Base-by-base conservation (phyloP, 768 basidiomycete species). In the Tulasnella sp. region DNA sequence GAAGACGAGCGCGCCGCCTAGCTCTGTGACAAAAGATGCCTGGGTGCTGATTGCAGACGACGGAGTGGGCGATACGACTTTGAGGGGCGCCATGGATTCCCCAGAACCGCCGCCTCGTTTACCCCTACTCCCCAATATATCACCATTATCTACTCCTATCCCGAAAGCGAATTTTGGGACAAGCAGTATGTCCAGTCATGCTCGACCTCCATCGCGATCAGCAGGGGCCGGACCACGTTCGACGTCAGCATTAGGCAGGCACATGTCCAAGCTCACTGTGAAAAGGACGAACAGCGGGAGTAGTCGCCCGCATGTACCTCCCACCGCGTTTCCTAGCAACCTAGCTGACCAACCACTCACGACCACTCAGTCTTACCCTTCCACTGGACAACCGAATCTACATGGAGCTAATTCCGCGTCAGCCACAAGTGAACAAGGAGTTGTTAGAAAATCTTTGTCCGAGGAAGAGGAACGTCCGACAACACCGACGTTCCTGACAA, bases 21-120 rank as follows among this genome's bases (percentile, higher is more conserved):
- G 34, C 34, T 38, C 34, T 38, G 15, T 15, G 5, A 15, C 15
- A 5, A 43, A 56, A 42, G 54, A 56, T 4, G 25, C 54, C 8
- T 56, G 54, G 54, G 54, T 56, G 11, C 41, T 56, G 54, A 43
- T 56, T 42, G 54, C 54, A 12, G 54, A 56, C 17, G 54, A 56
- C 19, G 54, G 54, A 5, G 54, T 15, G 25, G 54, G 38, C 4
- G 44, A 56, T 12, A 56, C 43, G 21, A 56, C 54, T 19, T 27
- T 56, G 22, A 19, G 42, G 22, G 34, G 34, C 7, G 25, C 41
- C 21, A 27, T 34, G n/a, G 52, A 53, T 22, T 56, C 54, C 19
- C 54, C 54, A 10, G 54, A 56, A 8, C 42, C 41, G 1, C 22
- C 42, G n/a, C 44, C 54, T 22, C 54, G 44, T 22, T 31, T 53